phyloP scores from a whole-genome alignment of 208 protist species.

The Leptomonas pyrrhocoris region DNA sequence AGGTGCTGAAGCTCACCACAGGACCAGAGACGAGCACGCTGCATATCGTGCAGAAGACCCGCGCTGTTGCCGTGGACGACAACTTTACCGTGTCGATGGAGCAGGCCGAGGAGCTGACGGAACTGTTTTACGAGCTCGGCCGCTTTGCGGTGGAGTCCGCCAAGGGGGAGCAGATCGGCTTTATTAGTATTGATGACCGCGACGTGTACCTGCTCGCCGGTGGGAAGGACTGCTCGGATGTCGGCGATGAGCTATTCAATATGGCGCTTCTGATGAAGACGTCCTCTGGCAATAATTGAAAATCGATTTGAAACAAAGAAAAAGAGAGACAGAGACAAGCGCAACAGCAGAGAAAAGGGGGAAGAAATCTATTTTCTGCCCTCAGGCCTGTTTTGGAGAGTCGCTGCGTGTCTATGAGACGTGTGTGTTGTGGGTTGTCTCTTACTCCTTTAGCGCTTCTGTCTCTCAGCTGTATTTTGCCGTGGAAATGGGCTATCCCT shows the following conservation, averaged over 20 bases:
- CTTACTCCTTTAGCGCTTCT: too few species aligned
- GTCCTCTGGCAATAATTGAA: conserved; percentile 14
- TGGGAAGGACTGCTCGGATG: conserved; percentile 70
- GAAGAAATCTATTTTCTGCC: too few species aligned
- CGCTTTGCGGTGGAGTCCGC: conserved; percentile 72
- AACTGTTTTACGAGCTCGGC: conserved; percentile 82
- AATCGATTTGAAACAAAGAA: neutral
- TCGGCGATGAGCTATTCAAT: conserved; percentile 84
- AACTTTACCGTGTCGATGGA: conserved; percentile 62
- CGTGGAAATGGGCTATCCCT: too few species aligned
- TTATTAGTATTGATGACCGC: conserved; percentile 84
- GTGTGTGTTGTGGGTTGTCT: too few species aligned
- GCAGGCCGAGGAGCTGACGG: conserved; percentile 75
- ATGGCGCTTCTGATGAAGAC: conserved; percentile 68
- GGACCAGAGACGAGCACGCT: conserved; percentile 64
- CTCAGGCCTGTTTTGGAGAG: too few species aligned
- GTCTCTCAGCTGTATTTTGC: too few species aligned
- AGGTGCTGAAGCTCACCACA: conserved; percentile 58
- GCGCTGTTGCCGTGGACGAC: conserved; percentile 61
- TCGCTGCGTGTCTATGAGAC: too few species aligned
- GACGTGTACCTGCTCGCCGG: conserved; percentile 75
- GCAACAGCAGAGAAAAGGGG: too few species aligned
- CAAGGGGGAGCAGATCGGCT: conserved; percentile 76
- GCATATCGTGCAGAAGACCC: conserved; percentile 73
- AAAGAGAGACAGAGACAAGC: neutral